These are phyloP conservation scores for Xylariaceae sp. DNA, from an alignment of 2,329 filamentous ascomycete genomes.

Conservation along the genomic window DNA sequence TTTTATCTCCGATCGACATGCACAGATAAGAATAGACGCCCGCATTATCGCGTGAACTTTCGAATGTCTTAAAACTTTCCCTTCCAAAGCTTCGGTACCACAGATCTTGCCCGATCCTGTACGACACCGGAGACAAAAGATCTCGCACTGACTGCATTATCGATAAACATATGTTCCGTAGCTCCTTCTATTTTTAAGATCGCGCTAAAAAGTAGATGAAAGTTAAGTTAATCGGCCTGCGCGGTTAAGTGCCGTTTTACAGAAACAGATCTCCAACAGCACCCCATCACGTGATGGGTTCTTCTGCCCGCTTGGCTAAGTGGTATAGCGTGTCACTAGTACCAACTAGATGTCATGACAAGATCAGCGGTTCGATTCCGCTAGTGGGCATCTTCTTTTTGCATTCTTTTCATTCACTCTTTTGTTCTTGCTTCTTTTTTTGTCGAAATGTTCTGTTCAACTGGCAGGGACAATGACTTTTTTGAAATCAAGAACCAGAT, in stretches of 20 bases:
- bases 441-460: background rate
- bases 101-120: background rate
- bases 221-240: too few species aligned
- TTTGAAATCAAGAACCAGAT: too few species aligned
- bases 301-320: conserved; percentile 13
- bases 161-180: too few species aligned
- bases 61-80: background rate
- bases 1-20: too few species aligned
- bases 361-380: conserved; percentile 15
- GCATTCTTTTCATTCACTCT: too few species aligned
- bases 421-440: background rate
- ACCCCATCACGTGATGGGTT: background rate
- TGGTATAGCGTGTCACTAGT: conserved; percentile 13
- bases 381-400: conserved; percentile 12
- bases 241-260: background rate
- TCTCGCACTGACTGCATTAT: too few species aligned
- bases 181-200: too few species aligned
- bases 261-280: background rate
- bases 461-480: background rate
- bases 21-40: too few species aligned
- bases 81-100: background rate
- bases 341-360: conserved; percentile 5
- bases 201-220: too few species aligned
- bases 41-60: background rate
- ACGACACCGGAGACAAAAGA: background rate